Evolutionary conservation across 2,329 filamentous ascomycete species (phyloP).

Genomic region (Cercospora citrullina): DNA sequence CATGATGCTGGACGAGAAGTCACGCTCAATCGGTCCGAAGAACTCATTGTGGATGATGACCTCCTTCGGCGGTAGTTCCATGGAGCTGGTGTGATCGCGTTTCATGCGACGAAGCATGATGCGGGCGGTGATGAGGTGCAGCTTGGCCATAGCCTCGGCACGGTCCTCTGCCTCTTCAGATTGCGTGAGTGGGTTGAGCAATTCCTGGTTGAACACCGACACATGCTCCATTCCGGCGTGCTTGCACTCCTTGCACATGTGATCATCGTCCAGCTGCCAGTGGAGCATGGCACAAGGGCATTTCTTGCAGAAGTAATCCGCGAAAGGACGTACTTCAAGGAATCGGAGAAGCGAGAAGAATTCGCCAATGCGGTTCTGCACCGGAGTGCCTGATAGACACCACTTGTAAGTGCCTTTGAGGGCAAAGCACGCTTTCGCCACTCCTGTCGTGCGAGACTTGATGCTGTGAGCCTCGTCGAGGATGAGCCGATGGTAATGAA

Average conservation of each 20-base stretch:
- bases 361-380: slow-evolving; percentile 62
- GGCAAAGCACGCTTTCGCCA: slow-evolving; percentile 92
- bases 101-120: slow-evolving; percentile 97
- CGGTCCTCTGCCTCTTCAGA: slow-evolving; percentile 56
- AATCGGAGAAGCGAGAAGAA: slow-evolving; percentile 69
- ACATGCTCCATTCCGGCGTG: slow-evolving; percentile 67
- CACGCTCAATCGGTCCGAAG: slow-evolving; percentile 93
- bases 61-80: slow-evolving; percentile 96
- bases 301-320: slow-evolving; percentile 89
- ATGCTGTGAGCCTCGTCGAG: slow-evolving; percentile 96
- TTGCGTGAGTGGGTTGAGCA: slow-evolving; percentile 72
- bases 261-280: slow-evolving; percentile 74
- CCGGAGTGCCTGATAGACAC: slow-evolving; percentile 91
- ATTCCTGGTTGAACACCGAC: slow-evolving; percentile 90
- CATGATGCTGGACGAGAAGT: slow-evolving; percentile 96
- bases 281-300: slow-evolving; percentile 80
- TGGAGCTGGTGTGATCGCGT: slow-evolving; percentile 86
- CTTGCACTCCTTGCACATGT: slow-evolving; percentile 69
- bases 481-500: slow-evolving; percentile 86
- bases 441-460: slow-evolving; percentile 84
- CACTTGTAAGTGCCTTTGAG: slow-evolving; percentile 86
- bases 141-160: slow-evolving; percentile 70
- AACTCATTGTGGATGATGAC: slow-evolving; percentile 91
- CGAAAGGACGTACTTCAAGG: slow-evolving; percentile 82
- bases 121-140: slow-evolving; percentile 83